Conservation (phyloP, 202 grass and related monocot genomes). For the Carex arenaria region DNA sequence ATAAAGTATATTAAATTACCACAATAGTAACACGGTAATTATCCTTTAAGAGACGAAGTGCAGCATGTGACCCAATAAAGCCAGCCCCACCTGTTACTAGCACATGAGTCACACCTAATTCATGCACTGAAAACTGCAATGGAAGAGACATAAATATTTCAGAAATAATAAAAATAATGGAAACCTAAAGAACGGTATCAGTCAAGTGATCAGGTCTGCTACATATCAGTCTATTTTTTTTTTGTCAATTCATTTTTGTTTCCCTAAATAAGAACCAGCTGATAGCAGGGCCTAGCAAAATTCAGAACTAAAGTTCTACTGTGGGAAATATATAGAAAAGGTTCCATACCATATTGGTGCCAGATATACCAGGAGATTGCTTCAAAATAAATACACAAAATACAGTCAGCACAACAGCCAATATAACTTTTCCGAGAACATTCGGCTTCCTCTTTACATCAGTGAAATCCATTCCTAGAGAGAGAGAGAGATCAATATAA, state of each 20-base stretch:
- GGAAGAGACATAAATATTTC: slow-evolving; percentile 11
- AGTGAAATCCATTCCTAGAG: slow-evolving; percentile 83
- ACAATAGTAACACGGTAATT: slow-evolving; percentile 95
- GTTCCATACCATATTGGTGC: slow-evolving; percentile 56
- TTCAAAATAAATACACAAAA: slow-evolving; percentile 95
- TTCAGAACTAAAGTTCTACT: background rate
- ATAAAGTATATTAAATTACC: slow-evolving; percentile 60
- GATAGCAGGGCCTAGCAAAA: background rate
- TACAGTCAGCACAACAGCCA: slow-evolving; percentile 43
- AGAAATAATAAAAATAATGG: slow-evolving; percentile 3
- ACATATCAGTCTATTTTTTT: background rate
- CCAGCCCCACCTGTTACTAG: slow-evolving; percentile 96
- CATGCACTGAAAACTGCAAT: slow-evolving; percentile 88
- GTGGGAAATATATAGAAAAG: background rate
- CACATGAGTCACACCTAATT: slow-evolving; percentile 85
- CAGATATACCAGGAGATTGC: slow-evolving; percentile 86
- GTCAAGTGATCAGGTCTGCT: background rate
- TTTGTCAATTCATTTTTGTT: background rate
- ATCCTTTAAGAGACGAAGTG: slow-evolving; percentile 85
- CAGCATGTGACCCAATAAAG: slow-evolving; percentile 93
- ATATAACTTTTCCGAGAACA: slow-evolving; percentile 72
- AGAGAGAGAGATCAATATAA: slow-evolving; percentile 17
- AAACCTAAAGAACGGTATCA: background rate
- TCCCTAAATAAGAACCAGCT: background rate
- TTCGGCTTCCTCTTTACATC: slow-evolving; percentile 85